A percentile compares a stretch with the other conserved stretches of the same genome.
Evolutionary conservation across 2,329 filamentous ascomycete species (phyloP).

Genomic region (Cordyceps fumosorosea): DNA sequence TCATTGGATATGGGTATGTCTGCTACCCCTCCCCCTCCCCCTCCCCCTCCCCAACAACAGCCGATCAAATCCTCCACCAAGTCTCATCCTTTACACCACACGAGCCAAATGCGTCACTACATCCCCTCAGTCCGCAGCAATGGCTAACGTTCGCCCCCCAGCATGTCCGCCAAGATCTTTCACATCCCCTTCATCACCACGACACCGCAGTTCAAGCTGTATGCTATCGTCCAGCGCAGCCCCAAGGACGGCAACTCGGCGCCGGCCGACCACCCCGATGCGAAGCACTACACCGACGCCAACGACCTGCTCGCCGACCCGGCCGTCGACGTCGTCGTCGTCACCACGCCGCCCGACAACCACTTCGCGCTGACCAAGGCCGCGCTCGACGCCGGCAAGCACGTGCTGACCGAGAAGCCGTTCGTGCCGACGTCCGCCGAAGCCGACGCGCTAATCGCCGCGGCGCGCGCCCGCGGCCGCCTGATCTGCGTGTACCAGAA

Average conservation of each 20-base stretch:
- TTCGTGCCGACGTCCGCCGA: constrained; percentile 68
- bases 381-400: constrained; percentile 64
- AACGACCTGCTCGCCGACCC: constrained; percentile 60
- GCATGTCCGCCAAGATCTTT: constrained; percentile 67
- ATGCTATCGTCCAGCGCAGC: constrained; percentile 69
- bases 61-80: not conserved
- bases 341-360: constrained; percentile 65
- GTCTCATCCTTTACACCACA: not conserved
- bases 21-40: not conserved
- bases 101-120: not conserved
- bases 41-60: not conserved
- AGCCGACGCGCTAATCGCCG: constrained; percentile 53
- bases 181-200: constrained; percentile 54
- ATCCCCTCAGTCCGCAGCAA: constrained; percentile 14
- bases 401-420: constrained; percentile 77
- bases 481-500: constrained; percentile 68
- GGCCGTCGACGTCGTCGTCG: constrained; percentile 60
- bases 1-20: constrained; percentile 45
- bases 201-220: constrained; percentile 58
- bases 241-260: constrained; percentile 61
- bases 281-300: constrained; percentile 57
- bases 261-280: constrained; percentile 57
- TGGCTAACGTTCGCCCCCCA: constrained; percentile 19
- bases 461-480: constrained; percentile 44
- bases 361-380: constrained; percentile 61